A percentile compares a stretch with the other conserved stretches of the same genome.
phyloP scores from a whole-genome alignment of 208 protist genomes.

The Crithidia sp. region DNA sequence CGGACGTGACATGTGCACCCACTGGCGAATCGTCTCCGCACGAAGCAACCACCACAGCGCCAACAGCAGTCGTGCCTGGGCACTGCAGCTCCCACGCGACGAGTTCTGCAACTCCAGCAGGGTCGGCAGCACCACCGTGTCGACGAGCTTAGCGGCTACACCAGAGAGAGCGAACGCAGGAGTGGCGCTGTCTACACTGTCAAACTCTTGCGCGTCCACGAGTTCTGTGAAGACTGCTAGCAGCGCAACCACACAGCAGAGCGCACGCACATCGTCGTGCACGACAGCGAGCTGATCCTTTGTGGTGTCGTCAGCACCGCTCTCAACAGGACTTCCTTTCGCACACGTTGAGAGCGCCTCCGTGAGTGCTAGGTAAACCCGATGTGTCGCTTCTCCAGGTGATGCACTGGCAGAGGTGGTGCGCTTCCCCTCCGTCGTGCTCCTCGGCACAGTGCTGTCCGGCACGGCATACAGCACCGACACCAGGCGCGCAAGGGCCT shows the following conservation, averaged over 20 bases:
- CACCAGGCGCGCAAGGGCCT: neutral
- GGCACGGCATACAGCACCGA: neutral
- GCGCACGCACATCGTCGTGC: conserved; percentile 21
- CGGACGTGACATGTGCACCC: neutral
- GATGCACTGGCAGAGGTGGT: too few species aligned
- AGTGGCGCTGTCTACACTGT: neutral
- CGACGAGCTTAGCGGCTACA: conserved; percentile 24
- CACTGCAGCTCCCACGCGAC: conserved; percentile 43
- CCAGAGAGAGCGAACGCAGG: neutral
- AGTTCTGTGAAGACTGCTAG: conserved; percentile 43
- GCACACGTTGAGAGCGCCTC: too few species aligned
- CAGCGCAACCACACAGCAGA: conserved; percentile 30
- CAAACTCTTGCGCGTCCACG: conserved; percentile 36
- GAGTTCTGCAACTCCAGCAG: conserved; percentile 33
- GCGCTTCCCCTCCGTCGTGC: too few species aligned
- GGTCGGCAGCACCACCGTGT: conserved; percentile 18
- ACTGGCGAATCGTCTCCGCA: conserved; percentile 42
- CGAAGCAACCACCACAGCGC: conserved; percentile 59
- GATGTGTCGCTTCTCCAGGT: too few species aligned
- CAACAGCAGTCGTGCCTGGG: conserved; percentile 46
- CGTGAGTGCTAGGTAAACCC: too few species aligned
- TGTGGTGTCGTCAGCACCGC: neutral
- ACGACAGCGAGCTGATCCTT: conserved; percentile 11
- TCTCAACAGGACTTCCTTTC: neutral
- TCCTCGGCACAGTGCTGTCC: too few species aligned